Conservation (phyloP, 768 basidiomycete species). For the Butyriboletus loyo region DNA sequence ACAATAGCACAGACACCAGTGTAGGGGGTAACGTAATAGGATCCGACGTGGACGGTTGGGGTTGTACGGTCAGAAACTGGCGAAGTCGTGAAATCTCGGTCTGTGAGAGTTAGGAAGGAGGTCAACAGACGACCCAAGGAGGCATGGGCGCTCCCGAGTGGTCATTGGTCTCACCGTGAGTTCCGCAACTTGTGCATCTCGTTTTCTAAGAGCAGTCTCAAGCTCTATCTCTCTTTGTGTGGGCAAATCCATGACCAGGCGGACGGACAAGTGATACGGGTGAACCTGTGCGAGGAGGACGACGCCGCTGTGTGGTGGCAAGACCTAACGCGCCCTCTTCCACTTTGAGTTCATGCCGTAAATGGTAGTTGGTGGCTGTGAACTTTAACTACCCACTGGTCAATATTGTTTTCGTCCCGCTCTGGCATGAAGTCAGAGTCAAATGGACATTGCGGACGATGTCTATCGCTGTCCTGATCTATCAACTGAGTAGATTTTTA, state of each 20-base stretch:
- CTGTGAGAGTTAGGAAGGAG: conserved; percentile 36
- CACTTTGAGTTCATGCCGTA: conserved; percentile 28
- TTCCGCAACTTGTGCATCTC: conserved; percentile 68
- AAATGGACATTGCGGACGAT: background rate
- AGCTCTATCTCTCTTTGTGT: conserved; percentile 77
- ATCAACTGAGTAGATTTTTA: background rate
- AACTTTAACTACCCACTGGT: no score
- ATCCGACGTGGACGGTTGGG: conserved; percentile 55
- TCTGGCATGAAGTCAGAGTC: background rate
- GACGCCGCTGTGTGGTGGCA: conserved; percentile 31
- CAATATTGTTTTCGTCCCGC: background rate
- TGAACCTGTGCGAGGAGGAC: conserved; percentile 14
- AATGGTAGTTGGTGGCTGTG: conserved; percentile 32
- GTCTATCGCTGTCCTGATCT: background rate
- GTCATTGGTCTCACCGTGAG: conserved; percentile 56
- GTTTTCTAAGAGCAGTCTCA: conserved; percentile 70
- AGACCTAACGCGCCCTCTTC: conserved; percentile 27
- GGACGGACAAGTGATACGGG: conserved; percentile 10
- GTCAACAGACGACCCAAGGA: conserved; percentile 19
- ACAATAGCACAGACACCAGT: conserved; percentile 63
- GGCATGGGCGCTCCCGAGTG: conserved; percentile 20
- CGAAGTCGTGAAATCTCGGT: conserved; percentile 72
- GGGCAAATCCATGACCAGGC: conserved; percentile 60
- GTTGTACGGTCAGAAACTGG: conserved; percentile 59
- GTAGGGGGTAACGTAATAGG: conserved; percentile 69